Conservation (phyloP, 768 basidiomycete genomes). For the Chalciporus sphaerocephalus region DNA sequence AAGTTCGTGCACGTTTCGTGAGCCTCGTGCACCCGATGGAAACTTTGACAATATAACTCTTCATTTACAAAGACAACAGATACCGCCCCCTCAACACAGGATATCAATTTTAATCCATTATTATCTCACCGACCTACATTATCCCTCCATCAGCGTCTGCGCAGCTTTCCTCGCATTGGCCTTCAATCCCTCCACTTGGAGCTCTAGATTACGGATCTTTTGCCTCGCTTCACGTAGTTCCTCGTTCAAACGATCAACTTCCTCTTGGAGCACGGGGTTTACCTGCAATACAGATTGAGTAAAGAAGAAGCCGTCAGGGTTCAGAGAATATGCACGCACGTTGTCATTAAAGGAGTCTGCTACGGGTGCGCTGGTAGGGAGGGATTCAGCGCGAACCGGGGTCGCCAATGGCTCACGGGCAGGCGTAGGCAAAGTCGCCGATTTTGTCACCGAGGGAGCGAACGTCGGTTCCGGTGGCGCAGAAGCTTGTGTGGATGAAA, state of each 20-base stretch:
- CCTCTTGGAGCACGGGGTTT: slow-evolving; percentile 37
- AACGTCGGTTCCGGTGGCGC: slow-evolving; percentile 35
- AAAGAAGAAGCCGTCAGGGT: background rate
- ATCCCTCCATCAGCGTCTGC: slow-evolving; percentile 46
- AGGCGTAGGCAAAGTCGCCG: slow-evolving; percentile 29
- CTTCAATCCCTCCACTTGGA: slow-evolving; percentile 72
- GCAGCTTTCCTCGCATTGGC: slow-evolving; percentile 77
- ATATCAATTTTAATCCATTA: background rate
- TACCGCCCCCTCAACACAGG: background rate
- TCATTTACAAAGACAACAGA: background rate
- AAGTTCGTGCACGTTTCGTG: background rate
- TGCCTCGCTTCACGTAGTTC: slow-evolving; percentile 78
- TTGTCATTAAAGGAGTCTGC: slow-evolving; percentile 17
- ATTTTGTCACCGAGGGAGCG: slow-evolving; percentile 30
- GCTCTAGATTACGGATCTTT: slow-evolving; percentile 77
- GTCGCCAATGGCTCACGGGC: slow-evolving; percentile 4
- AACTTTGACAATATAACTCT: background rate
- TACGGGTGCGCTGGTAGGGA: slow-evolving; percentile 2
- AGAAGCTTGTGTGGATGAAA: slow-evolving; percentile 16
- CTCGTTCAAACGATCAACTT: slow-evolving; percentile 56
- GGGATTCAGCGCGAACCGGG: slow-evolving; percentile 13
- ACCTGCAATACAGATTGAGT: slow-evolving; percentile 6
- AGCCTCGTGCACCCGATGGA: slow-evolving; percentile 1
- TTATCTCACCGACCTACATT: background rate
- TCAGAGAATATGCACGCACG: slow-evolving; percentile 25